Conservation (phyloP, 1,284 basidiomycete species). For the Tremellales sp. region DNA sequence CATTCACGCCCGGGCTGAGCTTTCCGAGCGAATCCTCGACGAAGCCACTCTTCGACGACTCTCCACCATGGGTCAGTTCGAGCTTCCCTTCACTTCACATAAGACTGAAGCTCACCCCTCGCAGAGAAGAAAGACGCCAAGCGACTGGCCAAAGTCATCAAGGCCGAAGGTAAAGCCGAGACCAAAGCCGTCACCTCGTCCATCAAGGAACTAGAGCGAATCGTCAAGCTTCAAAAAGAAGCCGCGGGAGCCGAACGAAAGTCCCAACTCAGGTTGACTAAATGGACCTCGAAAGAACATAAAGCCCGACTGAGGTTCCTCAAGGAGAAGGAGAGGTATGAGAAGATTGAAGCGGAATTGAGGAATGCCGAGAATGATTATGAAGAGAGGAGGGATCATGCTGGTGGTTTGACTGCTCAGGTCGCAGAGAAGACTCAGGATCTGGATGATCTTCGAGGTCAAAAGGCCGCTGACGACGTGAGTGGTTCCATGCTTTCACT, state of each 20-base stretch:
- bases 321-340: conserved; percentile 49
- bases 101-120: not conserved
- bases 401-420: conserved; percentile 40
- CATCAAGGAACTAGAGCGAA: conserved; percentile 47
- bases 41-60: conserved; percentile 31
- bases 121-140: conserved; percentile 46
- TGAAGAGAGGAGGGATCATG: conserved; percentile 45
- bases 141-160: conserved; percentile 47
- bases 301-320: conserved; percentile 47
- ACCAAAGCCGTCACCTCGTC: conserved; percentile 37
- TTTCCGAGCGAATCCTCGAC: conserved; percentile 38
- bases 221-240: conserved; percentile 45
- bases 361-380: conserved; percentile 48
- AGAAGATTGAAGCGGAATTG: conserved; percentile 44
- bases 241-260: conserved; percentile 47
- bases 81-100: not conserved
- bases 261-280: conserved; percentile 43
- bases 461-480: conserved; percentile 51
- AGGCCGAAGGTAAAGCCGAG: conserved; percentile 46
- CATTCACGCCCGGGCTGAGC: conserved; percentile 42
- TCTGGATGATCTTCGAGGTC: conserved; percentile 48
- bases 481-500: conserved; percentile 14
- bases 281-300: conserved; percentile 48
- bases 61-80: conserved; percentile 27
- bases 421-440: conserved; percentile 47